A percentile compares a stretch with the other conserved stretches of the same genome.
These are phyloP conservation scores for Prototheca wickerhamii DNA, from an alignment of 163 green algal species.

Conservation along the genomic window DNA sequence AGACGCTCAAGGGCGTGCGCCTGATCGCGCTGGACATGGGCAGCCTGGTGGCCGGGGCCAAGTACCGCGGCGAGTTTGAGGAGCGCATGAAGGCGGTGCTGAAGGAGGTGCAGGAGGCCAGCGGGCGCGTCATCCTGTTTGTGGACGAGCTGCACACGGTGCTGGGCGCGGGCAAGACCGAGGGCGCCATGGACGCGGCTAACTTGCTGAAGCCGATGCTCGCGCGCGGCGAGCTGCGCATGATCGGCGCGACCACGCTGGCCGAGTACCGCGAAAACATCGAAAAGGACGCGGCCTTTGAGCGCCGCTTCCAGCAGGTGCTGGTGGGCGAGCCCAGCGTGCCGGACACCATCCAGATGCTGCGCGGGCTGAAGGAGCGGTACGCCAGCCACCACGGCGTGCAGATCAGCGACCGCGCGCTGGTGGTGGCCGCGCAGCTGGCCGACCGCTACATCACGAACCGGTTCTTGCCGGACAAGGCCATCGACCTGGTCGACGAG, in stretches of 20 bases:
- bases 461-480: slow-evolving; percentile 74
- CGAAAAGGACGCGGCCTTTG: slow-evolving; percentile 94
- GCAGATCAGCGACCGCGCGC: slow-evolving; percentile 68
- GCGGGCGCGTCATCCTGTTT: slow-evolving; percentile 79
- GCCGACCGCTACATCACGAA: slow-evolving; percentile 78
- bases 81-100: slow-evolving; percentile 90
- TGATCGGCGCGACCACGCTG: slow-evolving; percentile 93
- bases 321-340: slow-evolving; percentile 69
- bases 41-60: slow-evolving; percentile 82
- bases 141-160: slow-evolving; percentile 83
- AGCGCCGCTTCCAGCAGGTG: slow-evolving; percentile 93
- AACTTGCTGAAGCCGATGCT: slow-evolving; percentile 98
- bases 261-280: slow-evolving; percentile 95
- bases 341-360: slow-evolving; percentile 83
- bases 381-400: slow-evolving; percentile 76
- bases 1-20: slow-evolving; percentile 33
- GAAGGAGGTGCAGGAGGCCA: slow-evolving; percentile 74
- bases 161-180: slow-evolving; percentile 59
- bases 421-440: slow-evolving; percentile 76
- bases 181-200: slow-evolving; percentile 69
- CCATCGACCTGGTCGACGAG: slow-evolving; percentile 95
- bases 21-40: slow-evolving; percentile 92
- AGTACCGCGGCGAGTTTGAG: slow-evolving; percentile 92
- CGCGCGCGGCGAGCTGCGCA: slow-evolving; percentile 83
- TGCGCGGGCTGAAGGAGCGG: slow-evolving; percentile 80